Base-by-base conservation (phyloP, 306 rosid genomes). In the Citrullus mucosospermus region DNA sequence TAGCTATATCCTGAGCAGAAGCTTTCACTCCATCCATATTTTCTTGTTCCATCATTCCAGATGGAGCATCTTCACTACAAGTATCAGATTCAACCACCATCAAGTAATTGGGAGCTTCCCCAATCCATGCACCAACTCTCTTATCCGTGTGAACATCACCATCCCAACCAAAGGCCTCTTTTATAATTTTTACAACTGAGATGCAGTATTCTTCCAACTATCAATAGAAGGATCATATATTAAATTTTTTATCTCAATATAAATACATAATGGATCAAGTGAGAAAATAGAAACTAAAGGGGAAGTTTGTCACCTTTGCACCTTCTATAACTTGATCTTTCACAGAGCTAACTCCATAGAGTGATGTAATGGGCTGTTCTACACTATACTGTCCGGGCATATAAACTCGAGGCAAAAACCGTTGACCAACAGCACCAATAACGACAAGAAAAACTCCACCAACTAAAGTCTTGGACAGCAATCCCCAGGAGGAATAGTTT, bases 1-100 rank as follows among this genome's bases (percentile, higher is more conserved):
- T 92, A 57, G 95, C 97, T 79, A 94, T 90, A 73, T 92, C 95
- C 78, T 88, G 97, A 25, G 91, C 81, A 61, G 90, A 81, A 59
- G 67, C 68, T 86, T 85, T 86, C 56, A 87, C 78, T 43, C 75
- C 87, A 59, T 86, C 89, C 78, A 85, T 78, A 34, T 78, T 84
- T 41, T 88, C 90, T 15, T 85, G 75, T 39, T 85, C 46, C 12
- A 55, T 55, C 77, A 85, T 20, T 80, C 80, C 79, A 67, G 84
- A 65, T 72, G 89, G 80, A 84, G 78, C 50, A 58, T 78, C 86
- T 81, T 89, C 88, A 53, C 73, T 79, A n/a, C 67, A 44, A 56
- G 78, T 80, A 69, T 75, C 65, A 74, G 81, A 79, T 81, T 75
- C 77, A 60, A 76, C 73, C 61, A 61, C 77, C 86, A 80, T 82